A percentile compares a stretch with the other conserved stretches of the same genome.
These are phyloP conservation scores for Sherardia arvensis DNA, from an alignment of 257 asterid genomes.

Conservation along the genomic window DNA sequence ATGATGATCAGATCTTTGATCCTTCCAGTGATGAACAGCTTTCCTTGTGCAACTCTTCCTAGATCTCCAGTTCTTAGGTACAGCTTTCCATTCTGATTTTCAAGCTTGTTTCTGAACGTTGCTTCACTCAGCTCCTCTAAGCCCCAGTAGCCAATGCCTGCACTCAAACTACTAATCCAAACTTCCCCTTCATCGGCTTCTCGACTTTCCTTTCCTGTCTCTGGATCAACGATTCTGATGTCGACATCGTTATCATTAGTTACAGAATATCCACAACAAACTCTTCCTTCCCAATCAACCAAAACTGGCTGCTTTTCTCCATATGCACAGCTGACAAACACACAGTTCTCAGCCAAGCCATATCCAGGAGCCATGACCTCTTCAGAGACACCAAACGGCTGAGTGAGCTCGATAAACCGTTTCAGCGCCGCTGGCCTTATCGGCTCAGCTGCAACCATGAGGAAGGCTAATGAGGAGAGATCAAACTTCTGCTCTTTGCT, in stretches of 20 bases:
- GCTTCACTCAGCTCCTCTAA: conserved; percentile 35
- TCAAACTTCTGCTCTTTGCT: conserved; percentile 27
- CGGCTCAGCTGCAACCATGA: conserved; percentile 73
- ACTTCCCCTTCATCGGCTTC: conserved; percentile 49
- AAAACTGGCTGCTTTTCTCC: conserved; percentile 42
- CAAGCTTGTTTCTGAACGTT: conserved; percentile 37
- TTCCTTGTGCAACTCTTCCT: conserved; percentile 47
- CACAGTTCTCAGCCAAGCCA: conserved; percentile 73
- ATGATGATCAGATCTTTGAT: conserved; percentile 56
- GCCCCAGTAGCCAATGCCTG: conserved; percentile 59
- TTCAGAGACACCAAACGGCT: conserved; percentile 45
- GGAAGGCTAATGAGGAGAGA: conserved; percentile 46
- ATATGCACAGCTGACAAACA: conserved; percentile 56
- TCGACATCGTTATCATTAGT: conserved; percentile 25
- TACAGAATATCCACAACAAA: conserved; percentile 45
- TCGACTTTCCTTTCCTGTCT: conserved; percentile 28
- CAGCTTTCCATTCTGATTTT: conserved; percentile 21
- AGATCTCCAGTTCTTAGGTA: conserved; percentile 52
- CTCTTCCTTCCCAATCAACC: conserved; percentile 60
- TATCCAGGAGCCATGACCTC: conserved; percentile 62
- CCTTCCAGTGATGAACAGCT: conserved; percentile 50
- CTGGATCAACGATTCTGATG: conserved; percentile 48
- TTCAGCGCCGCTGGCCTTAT: conserved; percentile 39
- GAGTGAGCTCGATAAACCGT: conserved; percentile 41
- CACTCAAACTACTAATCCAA: conserved; percentile 61